A percentile compares a stretch with the other conserved stretches of the same genome.
These are phyloP conservation scores for Euphorbia corollata DNA, from an alignment of 441 rosid species.

Conservation along the genomic window DNA sequence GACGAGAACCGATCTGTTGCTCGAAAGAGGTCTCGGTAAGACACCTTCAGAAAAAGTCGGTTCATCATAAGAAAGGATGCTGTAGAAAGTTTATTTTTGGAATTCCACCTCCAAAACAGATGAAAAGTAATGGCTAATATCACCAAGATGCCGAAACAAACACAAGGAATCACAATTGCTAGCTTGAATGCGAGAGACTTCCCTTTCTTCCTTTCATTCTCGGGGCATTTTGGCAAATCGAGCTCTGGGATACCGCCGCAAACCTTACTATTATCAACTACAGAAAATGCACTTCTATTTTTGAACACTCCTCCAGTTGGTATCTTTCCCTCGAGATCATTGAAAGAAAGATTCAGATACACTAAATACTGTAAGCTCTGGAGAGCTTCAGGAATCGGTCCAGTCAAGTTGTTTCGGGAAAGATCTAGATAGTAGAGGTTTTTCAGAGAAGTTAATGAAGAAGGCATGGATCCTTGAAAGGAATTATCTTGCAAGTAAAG, in stretches of 20 bases:
- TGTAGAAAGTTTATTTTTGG: neutral
- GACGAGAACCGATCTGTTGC: slow-evolving; percentile 26
- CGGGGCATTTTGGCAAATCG: slow-evolving; percentile 7
- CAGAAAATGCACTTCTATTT: slow-evolving; percentile 8
- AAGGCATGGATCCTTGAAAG: slow-evolving; percentile 24
- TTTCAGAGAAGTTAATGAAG: slow-evolving; percentile 17
- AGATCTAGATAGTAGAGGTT: slow-evolving; percentile 20
- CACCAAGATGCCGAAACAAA: neutral
- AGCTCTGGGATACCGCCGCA: slow-evolving; percentile 20
- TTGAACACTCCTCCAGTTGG: slow-evolving; percentile 7
- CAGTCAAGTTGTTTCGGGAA: slow-evolving; percentile 22
- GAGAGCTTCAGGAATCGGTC: slow-evolving; percentile 15
- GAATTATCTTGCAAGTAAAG: slow-evolving; percentile 16
- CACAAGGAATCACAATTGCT: slow-evolving; percentile 4
- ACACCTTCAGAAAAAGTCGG: neutral
- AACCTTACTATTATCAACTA: slow-evolving; percentile 19
- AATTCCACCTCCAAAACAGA: neutral
- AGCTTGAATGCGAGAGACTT: neutral
- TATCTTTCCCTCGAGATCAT: slow-evolving; percentile 15
- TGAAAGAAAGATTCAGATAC: slow-evolving; percentile 15
- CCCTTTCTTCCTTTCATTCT: neutral
- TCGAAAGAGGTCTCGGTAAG: slow-evolving; percentile 14
- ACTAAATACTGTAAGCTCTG: slow-evolving; percentile 4
- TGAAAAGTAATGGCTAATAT: neutral
- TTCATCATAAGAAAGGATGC: neutral